These are phyloP conservation scores for Leishmania turanica DNA, from an alignment of 208 protist species.

Conservation along the genomic window DNA sequence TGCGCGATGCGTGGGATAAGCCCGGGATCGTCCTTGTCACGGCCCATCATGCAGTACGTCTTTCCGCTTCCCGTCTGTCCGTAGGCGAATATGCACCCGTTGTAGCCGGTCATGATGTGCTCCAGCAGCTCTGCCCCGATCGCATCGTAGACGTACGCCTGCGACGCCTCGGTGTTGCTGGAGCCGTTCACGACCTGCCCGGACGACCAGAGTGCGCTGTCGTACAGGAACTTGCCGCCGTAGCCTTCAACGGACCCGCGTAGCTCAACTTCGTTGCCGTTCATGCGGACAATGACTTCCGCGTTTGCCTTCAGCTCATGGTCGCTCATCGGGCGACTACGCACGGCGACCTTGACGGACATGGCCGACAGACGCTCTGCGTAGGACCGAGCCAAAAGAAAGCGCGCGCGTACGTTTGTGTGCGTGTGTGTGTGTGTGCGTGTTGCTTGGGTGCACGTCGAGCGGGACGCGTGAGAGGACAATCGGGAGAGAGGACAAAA, in stretches of 20 bases:
- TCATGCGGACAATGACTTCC: constrained; percentile 70
- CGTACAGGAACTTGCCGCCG: constrained; percentile 64
- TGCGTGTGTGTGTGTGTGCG: neutral
- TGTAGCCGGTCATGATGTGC: constrained; percentile 80
- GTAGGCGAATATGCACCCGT: constrained; percentile 91
- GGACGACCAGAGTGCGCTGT: constrained; percentile 74
- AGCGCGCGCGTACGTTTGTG: neutral
- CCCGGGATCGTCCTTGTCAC: constrained; percentile 32
- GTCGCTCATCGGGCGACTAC: constrained; percentile 64
- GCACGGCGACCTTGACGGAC: constrained; percentile 83
- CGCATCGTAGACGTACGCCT: constrained; percentile 62
- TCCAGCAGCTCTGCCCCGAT: constrained; percentile 60
- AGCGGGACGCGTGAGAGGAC: neutral
- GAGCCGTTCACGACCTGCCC: constrained; percentile 36
- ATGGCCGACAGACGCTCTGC: constrained; percentile 24
- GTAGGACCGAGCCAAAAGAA: neutral
- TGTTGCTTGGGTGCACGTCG: neutral
- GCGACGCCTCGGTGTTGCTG: constrained; percentile 51
- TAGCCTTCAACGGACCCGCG: constrained; percentile 39
- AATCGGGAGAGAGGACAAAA: too few relatives aligned
- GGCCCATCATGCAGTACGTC: constrained; percentile 85
- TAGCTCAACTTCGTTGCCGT: constrained; percentile 54
- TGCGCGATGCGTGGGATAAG: constrained; percentile 75
- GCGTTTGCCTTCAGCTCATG: constrained; percentile 50
- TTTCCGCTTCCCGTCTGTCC: constrained; percentile 91